Percentiles rank a stretch among this genome's conserved stretches.
phyloP scores from a whole-genome alignment of 164 flowering plant species.

The Amborella trichopoda region DNA sequence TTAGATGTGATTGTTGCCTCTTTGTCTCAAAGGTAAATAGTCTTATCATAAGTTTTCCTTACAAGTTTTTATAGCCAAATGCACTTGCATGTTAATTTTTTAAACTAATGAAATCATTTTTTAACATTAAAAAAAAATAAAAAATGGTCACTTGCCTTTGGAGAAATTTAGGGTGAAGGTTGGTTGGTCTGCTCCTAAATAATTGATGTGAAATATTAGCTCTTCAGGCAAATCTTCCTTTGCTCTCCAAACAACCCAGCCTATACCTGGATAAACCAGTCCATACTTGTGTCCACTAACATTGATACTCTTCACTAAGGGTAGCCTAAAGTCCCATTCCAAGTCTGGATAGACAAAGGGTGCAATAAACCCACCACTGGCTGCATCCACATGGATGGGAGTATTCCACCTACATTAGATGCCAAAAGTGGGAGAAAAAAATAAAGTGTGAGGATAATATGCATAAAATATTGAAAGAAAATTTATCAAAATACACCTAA shows the following conservation, averaged over 20 bases:
- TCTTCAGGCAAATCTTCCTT: constrained; percentile 16
- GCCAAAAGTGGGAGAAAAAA: no score
- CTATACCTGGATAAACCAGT: constrained; percentile 15
- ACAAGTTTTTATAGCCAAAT: no score
- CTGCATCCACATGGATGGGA: constrained; percentile 20
- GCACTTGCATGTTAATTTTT: no score
- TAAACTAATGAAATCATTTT: no score
- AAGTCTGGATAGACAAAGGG: constrained; percentile 15
- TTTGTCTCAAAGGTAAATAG: no score
- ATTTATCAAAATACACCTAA: no score
- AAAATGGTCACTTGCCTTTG: constrained; percentile 7
- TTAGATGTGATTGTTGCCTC: no score
- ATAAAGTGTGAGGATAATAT: no score
- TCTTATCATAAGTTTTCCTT: no score
- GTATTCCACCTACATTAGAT: constrained; percentile 18
- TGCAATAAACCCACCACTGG: constrained; percentile 19
- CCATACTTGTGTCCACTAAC: constrained; percentile 17
- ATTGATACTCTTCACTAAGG: constrained; percentile 16
- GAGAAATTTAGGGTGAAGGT: constrained; percentile 25
- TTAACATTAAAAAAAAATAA: not conserved
- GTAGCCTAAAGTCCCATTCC: constrained; percentile 15
- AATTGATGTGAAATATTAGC: constrained; percentile 20
- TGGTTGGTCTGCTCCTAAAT: constrained; percentile 20
- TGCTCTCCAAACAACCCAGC: constrained; percentile 19
- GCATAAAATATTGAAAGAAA: no score